phyloP scores from a whole-genome alignment of 768 basidiomycete genomes.

The Pleurotus citrinopileatus region DNA sequence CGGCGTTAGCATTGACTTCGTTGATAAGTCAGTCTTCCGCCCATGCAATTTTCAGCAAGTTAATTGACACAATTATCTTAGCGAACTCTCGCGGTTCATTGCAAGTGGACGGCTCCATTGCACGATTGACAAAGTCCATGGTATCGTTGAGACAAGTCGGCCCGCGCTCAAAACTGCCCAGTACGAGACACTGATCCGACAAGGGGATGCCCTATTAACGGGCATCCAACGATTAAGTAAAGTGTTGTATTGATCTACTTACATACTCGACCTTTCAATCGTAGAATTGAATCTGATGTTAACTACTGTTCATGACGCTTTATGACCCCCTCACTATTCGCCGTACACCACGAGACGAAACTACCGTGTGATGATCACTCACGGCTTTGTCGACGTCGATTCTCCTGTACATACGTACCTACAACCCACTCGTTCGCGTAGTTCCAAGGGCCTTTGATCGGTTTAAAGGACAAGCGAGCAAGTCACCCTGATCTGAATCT shows the following conservation, averaged over 20 bases:
- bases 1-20: conserved; percentile 84
- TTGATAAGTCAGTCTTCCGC: conserved; percentile 68
- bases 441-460: conserved; percentile 3
- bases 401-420: too few species aligned
- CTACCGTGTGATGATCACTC: too few species aligned
- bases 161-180: conserved; percentile 69
- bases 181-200: conserved; percentile 90
- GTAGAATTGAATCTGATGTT: too few species aligned
- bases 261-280: too few species aligned
- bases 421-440: too few species aligned
- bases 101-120: conserved; percentile 81
- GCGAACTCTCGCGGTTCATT: conserved; percentile 92
- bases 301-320: too few species aligned
- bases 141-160: conserved; percentile 89
- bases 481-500: not conserved
- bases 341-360: too few species aligned
- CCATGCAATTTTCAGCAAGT: not conserved
- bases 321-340: too few species aligned
- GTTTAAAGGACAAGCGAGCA: not conserved
- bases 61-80: conserved; percentile 23
- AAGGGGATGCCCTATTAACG: conserved; percentile 87
- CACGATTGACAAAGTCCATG: conserved; percentile 92
- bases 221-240: conserved; percentile 88
- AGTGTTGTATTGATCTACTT: conserved; percentile 57
- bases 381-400: too few species aligned